These are phyloP conservation scores for Geranium incanum DNA, from an alignment of 441 rosid species.

Conservation along the genomic window DNA sequence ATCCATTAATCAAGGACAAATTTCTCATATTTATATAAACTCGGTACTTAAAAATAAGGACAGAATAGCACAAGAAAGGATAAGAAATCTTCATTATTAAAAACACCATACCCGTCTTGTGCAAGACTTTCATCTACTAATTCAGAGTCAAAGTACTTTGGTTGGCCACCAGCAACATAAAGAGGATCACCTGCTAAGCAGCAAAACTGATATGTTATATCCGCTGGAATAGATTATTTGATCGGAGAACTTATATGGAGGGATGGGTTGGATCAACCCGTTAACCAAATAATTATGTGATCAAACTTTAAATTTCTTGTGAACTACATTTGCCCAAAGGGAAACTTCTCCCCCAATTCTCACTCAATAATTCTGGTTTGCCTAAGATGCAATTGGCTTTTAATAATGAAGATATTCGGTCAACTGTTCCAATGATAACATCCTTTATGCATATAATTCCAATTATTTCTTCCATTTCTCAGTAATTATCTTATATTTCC, in stretches of 20 bases:
- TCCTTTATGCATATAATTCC: neutral
- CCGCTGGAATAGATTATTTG: constrained; percentile 4
- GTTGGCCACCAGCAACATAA: constrained; percentile 63
- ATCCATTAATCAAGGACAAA: neutral
- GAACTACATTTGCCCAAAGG: neutral
- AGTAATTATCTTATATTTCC: neutral
- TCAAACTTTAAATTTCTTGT: neutral
- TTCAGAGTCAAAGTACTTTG: constrained; percentile 44
- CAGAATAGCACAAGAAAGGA: neutral
- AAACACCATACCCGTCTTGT: constrained; percentile 56
- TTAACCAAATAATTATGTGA: neutral
- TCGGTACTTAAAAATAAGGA: neutral
- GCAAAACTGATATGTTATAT: constrained; percentile 6
- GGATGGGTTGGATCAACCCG: neutral
- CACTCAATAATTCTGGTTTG: neutral
- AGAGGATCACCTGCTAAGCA: constrained; percentile 66
- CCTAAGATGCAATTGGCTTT: neutral
- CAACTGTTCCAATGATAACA: neutral
- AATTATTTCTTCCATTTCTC: neutral
- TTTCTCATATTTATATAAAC: neutral
- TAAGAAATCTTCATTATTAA: neutral
- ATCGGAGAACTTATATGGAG: neutral
- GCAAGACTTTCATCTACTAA: constrained; percentile 48
- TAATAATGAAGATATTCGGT: neutral
- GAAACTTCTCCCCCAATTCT: constrained; percentile 2